These are phyloP conservation scores for Cucumis hystrix DNA, from an alignment of 306 rosid species.

Conservation along the genomic window DNA sequence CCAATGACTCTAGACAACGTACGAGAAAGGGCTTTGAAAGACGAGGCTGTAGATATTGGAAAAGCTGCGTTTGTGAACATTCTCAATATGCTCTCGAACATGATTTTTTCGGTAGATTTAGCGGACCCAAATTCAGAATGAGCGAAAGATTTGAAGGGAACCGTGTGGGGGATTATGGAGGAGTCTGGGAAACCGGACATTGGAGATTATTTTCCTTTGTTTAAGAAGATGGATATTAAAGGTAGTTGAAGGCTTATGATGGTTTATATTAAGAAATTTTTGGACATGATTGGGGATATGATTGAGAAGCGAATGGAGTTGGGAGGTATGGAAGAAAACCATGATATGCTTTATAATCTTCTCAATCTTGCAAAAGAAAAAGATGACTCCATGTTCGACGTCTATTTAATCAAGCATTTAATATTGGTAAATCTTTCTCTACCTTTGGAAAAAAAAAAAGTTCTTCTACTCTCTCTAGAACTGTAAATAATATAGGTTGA, in stretches of 20 bases:
- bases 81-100: slow-evolving; percentile 26
- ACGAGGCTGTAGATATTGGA: slow-evolving; percentile 30
- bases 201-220: slow-evolving; percentile 36
- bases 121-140: background rate
- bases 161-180: slow-evolving; percentile 29
- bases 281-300: slow-evolving; percentile 25
- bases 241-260: slow-evolving; percentile 37
- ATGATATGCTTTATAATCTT: background rate
- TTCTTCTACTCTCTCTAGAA: too few species aligned
- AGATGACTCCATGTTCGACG: background rate
- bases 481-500: too few species aligned
- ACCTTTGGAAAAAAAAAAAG: too few species aligned
- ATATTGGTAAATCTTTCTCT: background rate
- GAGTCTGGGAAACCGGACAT: slow-evolving; percentile 33
- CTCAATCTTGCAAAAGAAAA: background rate
- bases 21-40: slow-evolving; percentile 6
- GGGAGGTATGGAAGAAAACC: background rate
- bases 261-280: slow-evolving; percentile 34
- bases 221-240: slow-evolving; percentile 38
- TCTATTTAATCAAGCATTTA: background rate
- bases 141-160: background rate
- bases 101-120: slow-evolving; percentile 30
- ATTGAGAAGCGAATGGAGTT: slow-evolving; percentile 18
- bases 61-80: slow-evolving; percentile 23
- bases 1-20: background rate